Evolutionary conservation across 257 asterid species (phyloP).

Genomic region (Apocynum venetum): DNA sequence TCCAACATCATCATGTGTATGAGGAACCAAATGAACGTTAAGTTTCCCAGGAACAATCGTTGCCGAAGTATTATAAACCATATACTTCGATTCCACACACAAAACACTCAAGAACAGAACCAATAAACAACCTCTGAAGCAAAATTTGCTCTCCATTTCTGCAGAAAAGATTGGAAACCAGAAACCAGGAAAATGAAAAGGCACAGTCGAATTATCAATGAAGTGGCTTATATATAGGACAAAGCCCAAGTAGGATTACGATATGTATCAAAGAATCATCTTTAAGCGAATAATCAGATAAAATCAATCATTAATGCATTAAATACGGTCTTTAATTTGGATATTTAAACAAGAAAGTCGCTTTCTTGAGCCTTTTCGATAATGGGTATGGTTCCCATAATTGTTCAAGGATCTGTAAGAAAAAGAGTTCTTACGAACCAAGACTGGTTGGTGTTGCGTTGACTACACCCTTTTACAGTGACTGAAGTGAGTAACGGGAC

Average conservation of each 20-base stretch:
- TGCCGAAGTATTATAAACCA: constrained; percentile 71
- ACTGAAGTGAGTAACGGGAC: not conserved
- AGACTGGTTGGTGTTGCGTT: not conserved
- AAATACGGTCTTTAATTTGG: not conserved
- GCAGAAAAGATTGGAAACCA: not conserved
- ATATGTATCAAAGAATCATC: not conserved
- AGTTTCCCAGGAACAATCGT: constrained; percentile 61
- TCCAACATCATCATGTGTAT: constrained; percentile 95
- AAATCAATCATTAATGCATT: not conserved
- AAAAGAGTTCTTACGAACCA: too few species aligned
- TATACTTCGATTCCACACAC: constrained; percentile 54
- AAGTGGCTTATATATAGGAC: not conserved
- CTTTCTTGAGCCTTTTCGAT: not conserved
- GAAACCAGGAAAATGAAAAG: not conserved
- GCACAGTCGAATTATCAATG: not conserved
- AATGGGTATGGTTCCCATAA: not conserved
- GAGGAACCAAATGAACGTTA: constrained; percentile 96
- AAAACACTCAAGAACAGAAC: constrained; percentile 31
- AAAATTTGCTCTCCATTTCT: constrained; percentile 10
- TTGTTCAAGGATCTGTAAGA: not conserved
- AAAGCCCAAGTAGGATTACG: not conserved
- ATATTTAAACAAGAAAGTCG: not conserved
- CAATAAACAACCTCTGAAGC: constrained; percentile 9
- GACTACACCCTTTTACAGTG: not conserved
- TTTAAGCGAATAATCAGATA: not conserved